A percentile compares a stretch with the other conserved stretches of the same genome.
Conservation (phyloP, 1,284 basidiomycete genomes). For the Phenoliferia sp. region DNA sequence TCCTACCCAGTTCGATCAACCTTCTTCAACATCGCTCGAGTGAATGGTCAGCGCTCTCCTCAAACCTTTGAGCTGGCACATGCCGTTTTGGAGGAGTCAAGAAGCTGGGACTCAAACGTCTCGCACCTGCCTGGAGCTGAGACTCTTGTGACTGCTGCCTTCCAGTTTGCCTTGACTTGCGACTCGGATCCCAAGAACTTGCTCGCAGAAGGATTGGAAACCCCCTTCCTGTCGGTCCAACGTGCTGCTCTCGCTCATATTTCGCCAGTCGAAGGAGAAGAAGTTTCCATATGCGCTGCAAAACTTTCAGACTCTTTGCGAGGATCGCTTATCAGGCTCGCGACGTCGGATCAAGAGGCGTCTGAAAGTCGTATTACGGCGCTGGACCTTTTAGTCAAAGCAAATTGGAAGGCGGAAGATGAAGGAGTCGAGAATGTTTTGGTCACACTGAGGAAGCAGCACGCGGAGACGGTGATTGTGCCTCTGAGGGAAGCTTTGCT, state of each 20-base stretch:
- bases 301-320: background rate
- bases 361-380: constrained; percentile 15
- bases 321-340: background rate
- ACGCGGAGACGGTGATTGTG: constrained; percentile 8
- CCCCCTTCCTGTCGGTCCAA: constrained; percentile 21
- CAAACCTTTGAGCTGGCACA: constrained; percentile 1
- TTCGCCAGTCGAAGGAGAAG: background rate
- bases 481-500: constrained; percentile 26
- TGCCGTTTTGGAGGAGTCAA: constrained; percentile 2
- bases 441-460: background rate
- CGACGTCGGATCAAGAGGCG: constrained; percentile 7
- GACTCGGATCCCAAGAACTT: background rate
- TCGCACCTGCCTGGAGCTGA: constrained; percentile 24
- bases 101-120: background rate
- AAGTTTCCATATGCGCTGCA: no score
- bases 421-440: background rate
- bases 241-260: constrained; percentile 8
- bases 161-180: constrained; percentile 11
- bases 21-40: constrained; percentile 17
- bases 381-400: constrained; percentile 2
- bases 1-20: constrained; percentile 20
- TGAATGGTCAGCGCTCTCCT: background rate
- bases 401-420: background rate
- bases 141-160: constrained; percentile 18
- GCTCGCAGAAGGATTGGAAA: constrained; percentile 2